These are phyloP conservation scores for Glycyrrhiza uralensis DNA, from an alignment of 306 rosid species.

Conservation along the genomic window DNA sequence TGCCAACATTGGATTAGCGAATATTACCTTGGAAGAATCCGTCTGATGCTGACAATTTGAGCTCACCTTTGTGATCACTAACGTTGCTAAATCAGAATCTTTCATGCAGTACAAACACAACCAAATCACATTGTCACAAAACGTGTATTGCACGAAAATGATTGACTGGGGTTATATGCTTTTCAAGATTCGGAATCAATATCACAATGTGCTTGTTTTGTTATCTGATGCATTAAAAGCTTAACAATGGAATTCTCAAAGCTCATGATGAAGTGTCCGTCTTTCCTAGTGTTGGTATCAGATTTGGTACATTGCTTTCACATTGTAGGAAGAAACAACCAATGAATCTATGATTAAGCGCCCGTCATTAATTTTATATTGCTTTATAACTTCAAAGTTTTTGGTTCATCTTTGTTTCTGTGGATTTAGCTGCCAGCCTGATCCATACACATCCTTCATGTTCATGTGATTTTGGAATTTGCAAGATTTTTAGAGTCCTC, in stretches of 20 bases:
- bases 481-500: too few species aligned
- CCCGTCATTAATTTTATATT: background rate
- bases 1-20: conserved; percentile 18
- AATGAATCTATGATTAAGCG: background rate
- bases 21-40: conserved; percentile 24
- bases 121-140: background rate
- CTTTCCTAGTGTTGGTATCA: background rate
- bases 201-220: background rate
- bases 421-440: background rate
- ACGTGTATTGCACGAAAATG: background rate
- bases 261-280: background rate
- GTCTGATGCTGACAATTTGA: conserved; percentile 15
- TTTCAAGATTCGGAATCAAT: conserved; percentile 19
- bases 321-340: background rate
- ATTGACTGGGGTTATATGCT: background rate
- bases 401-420: background rate
- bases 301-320: background rate
- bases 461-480: background rate
- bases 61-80: background rate
- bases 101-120: background rate
- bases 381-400: background rate
- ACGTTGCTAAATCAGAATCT: background rate
- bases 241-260: background rate
- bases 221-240: background rate
- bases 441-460: background rate